These are phyloP conservation scores for Tricholoma terreum DNA, from an alignment of 768 basidiomycete genomes.

Conservation along the genomic window DNA sequence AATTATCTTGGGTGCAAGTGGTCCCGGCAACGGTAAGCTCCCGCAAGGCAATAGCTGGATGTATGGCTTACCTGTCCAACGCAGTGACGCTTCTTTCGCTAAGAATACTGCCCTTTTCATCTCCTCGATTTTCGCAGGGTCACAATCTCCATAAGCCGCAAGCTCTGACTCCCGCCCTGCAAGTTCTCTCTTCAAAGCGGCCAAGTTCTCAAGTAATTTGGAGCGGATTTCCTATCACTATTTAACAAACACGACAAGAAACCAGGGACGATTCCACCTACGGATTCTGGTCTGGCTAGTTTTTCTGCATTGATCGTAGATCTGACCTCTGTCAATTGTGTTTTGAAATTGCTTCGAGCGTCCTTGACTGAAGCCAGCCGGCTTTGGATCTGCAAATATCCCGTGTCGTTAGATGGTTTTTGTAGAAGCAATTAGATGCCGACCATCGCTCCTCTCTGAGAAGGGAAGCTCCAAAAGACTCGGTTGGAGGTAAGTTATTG, in stretches of 20 bases:
- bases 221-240: constrained; percentile 53
- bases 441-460: constrained; percentile 81
- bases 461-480: constrained; percentile 98
- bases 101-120: constrained; percentile 68
- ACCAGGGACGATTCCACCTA: constrained; percentile 26
- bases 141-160: constrained; percentile 75
- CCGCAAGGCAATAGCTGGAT: not conserved
- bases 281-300: constrained; percentile 54
- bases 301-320: constrained; percentile 49
- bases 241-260: constrained; percentile 3
- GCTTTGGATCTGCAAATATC: constrained; percentile 49
- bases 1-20: constrained; percentile 53
- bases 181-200: constrained; percentile 46
- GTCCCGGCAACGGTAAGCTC: not conserved
- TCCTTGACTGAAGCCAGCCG: constrained; percentile 52
- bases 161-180: constrained; percentile 63
- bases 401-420: not conserved
- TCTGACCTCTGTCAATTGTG: constrained; percentile 50
- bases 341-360: constrained; percentile 35
- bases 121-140: constrained; percentile 79
- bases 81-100: constrained; percentile 78
- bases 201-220: constrained; percentile 48
- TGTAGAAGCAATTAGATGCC: not conserved
- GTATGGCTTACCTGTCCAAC: constrained; percentile 81
- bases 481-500: constrained; percentile 7